phyloP scores from a whole-genome alignment of 2,329 filamentous ascomycete species.

The Parafenestella ontariensis region DNA sequence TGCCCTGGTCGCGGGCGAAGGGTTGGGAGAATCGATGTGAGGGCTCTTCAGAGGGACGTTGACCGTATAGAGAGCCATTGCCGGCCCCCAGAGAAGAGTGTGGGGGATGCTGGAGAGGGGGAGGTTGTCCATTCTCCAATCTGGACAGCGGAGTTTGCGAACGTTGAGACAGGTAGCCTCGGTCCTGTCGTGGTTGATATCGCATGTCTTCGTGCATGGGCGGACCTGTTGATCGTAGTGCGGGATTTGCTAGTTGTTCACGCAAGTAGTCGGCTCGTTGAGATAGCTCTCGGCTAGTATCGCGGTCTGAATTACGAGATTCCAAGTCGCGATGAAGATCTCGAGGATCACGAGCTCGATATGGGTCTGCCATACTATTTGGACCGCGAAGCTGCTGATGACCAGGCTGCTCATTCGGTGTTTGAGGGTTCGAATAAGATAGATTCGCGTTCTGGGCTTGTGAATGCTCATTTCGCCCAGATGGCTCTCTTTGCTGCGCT shows the following conservation, averaged over 20 bases:
- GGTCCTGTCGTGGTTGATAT: constrained; percentile 39
- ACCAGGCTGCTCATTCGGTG: constrained; percentile 37
- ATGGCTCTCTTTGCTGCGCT: constrained; percentile 36
- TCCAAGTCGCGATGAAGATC: constrained; percentile 40
- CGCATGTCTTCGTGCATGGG: constrained; percentile 38
- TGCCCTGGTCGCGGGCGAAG: constrained; percentile 32
- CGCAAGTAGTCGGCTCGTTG: constrained; percentile 39
- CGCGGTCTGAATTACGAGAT: constrained; percentile 40
- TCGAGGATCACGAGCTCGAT: constrained; percentile 38
- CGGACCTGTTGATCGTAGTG: constrained; percentile 25
- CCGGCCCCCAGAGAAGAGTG: constrained; percentile 39
- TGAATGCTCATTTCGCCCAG: constrained; percentile 42
- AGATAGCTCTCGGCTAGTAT: constrained; percentile 42
- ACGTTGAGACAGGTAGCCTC: constrained; percentile 36
- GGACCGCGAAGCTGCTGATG: constrained; percentile 34
- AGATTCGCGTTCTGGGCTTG: constrained; percentile 39
- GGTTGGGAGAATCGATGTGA: constrained; percentile 31
- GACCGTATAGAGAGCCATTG: constrained; percentile 26
- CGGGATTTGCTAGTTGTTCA: constrained; percentile 37
- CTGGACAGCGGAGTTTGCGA: constrained; percentile 45
- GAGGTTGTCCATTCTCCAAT: constrained; percentile 36
- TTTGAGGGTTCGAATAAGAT: constrained; percentile 44
- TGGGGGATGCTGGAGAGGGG: constrained; percentile 41
- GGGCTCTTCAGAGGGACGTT: constrained; percentile 38
- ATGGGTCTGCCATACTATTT: constrained; percentile 33